phyloP scores from a whole-genome alignment of 257 asterid species.

The Avicennia marina region DNA sequence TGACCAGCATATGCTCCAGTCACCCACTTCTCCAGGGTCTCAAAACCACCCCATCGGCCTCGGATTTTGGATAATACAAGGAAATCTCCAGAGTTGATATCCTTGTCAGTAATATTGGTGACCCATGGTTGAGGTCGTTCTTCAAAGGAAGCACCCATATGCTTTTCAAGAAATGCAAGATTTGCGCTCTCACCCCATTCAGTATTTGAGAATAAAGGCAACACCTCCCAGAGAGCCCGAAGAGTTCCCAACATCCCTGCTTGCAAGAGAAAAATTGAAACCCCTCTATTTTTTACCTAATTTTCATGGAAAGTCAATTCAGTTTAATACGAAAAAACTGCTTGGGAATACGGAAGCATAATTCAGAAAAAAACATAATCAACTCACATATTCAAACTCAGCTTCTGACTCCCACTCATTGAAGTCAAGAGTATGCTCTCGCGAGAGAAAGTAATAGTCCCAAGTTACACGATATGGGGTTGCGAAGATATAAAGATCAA shows the following conservation, averaged over 20 bases:
- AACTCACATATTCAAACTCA: slow-evolving; percentile 63
- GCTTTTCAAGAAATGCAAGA: slow-evolving; percentile 52
- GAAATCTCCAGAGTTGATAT: slow-evolving; percentile 70
- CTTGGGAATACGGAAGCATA: background rate
- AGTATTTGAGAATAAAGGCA: slow-evolving; percentile 58
- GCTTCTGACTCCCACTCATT: slow-evolving; percentile 59
- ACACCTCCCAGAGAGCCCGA: slow-evolving; percentile 59
- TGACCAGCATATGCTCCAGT: slow-evolving; percentile 77
- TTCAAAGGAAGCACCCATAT: slow-evolving; percentile 61
- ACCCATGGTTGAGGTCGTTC: slow-evolving; percentile 69
- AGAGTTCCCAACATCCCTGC: slow-evolving; percentile 72
- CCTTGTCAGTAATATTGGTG: slow-evolving; percentile 43
- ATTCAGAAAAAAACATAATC: background rate
- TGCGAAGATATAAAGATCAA: slow-evolving; percentile 74
- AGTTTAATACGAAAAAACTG: background rate
- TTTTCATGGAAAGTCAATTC: background rate
- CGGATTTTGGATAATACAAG: slow-evolving; percentile 60
- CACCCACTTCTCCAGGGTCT: slow-evolving; percentile 78
- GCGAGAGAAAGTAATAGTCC: slow-evolving; percentile 71
- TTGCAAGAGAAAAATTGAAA: slow-evolving; percentile 68
- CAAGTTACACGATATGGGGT: slow-evolving; percentile 72
- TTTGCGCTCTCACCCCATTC: slow-evolving; percentile 59
- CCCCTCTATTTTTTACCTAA: slow-evolving; percentile 53
- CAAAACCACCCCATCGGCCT: slow-evolving; percentile 74
- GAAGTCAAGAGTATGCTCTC: slow-evolving; percentile 67